A percentile compares a stretch with the other conserved stretches of the same genome.
Evolutionary conservation across 331 rosid species (phyloP).

Genomic region (Saraca asoca): DNA sequence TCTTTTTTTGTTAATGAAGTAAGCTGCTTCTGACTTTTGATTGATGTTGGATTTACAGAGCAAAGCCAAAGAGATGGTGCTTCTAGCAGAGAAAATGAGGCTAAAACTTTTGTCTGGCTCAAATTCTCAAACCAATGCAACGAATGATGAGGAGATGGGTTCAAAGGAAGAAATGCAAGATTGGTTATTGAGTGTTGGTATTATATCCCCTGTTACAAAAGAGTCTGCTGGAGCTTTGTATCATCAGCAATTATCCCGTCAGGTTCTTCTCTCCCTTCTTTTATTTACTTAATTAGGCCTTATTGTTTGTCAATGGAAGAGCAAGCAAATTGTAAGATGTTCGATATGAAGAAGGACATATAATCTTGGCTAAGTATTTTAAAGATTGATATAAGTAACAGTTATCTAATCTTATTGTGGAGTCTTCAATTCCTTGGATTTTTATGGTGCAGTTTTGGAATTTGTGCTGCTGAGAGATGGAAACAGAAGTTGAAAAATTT

Average conservation of each 20-base stretch:
- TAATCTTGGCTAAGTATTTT: conserved; percentile 17
- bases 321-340: conserved; percentile 19
- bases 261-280: conserved; percentile 54
- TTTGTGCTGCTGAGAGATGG: conserved; percentile 2
- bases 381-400: conserved; percentile 24
- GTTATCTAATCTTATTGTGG: conserved; percentile 2
- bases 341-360: not conserved
- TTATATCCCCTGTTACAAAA: conserved; percentile 92
- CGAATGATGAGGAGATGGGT: conserved; percentile 81
- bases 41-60: conserved; percentile 60
- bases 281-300: not conserved
- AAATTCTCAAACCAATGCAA: conserved; percentile 56
- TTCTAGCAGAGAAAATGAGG: conserved; percentile 97
- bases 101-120: conserved; percentile 77
- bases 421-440: conserved; percentile 15
- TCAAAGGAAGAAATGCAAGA: conserved; percentile 97
- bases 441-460: not conserved
- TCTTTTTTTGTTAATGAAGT: conserved; percentile 15
- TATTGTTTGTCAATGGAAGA: conserved; percentile 10
- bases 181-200: conserved; percentile 93
- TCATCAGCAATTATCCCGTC: conserved; percentile 94
- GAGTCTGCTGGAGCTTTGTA: conserved; percentile 96
- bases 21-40: conserved; percentile 32
- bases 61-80: conserved; percentile 97
- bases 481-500: not conserved